Evolutionary conservation across 192 early-diverging fungal genomes (phyloP).

Genomic region (Gorgonomyces haynaldii): DNA sequence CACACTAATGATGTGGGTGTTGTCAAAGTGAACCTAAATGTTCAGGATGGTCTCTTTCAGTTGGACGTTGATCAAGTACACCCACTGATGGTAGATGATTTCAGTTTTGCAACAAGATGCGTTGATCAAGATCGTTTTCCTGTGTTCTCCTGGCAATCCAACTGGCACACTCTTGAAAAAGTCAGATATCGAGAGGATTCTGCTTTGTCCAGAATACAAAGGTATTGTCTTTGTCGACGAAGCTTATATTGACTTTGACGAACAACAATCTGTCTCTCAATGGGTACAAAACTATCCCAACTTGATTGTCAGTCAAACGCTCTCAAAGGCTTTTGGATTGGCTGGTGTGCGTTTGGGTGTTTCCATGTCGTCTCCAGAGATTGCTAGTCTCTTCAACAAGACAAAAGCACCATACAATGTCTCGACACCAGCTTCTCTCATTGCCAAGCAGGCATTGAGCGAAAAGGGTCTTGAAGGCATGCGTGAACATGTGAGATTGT

Average conservation of each 20-base stretch:
- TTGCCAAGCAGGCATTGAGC: constrained; percentile 70
- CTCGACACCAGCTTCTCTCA: constrained; percentile 67
- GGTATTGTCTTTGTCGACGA: constrained; percentile 97
- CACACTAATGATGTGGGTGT: constrained; percentile 90
- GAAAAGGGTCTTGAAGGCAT: constrained; percentile 57
- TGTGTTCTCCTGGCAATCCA: constrained; percentile 98
- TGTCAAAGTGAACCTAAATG: constrained; percentile 72
- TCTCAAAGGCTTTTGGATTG: constrained; percentile 96
- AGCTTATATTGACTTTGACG: constrained; percentile 95
- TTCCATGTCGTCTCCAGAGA: constrained; percentile 61
- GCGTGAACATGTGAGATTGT: constrained; percentile 40
- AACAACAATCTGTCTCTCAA: constrained; percentile 47
- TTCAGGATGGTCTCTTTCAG: constrained; percentile 59
- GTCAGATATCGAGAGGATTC: constrained; percentile 51
- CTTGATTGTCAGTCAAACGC: constrained; percentile 92
- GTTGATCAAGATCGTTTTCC: constrained; percentile 78
- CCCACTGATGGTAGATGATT: constrained; percentile 41
- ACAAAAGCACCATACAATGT: constrained; percentile 99
- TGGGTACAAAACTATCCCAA: constrained; percentile 83
- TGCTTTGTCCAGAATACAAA: constrained; percentile 48
- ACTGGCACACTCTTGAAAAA: constrained; percentile 74
- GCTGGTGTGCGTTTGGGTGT: constrained; percentile 93
- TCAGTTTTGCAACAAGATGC: constrained; percentile 53
- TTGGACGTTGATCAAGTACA: constrained; percentile 44
- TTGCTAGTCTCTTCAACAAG: constrained; percentile 87